phyloP scores from a whole-genome alignment of 2,329 filamentous ascomycete genomes.

The Cytospora piceae region DNA sequence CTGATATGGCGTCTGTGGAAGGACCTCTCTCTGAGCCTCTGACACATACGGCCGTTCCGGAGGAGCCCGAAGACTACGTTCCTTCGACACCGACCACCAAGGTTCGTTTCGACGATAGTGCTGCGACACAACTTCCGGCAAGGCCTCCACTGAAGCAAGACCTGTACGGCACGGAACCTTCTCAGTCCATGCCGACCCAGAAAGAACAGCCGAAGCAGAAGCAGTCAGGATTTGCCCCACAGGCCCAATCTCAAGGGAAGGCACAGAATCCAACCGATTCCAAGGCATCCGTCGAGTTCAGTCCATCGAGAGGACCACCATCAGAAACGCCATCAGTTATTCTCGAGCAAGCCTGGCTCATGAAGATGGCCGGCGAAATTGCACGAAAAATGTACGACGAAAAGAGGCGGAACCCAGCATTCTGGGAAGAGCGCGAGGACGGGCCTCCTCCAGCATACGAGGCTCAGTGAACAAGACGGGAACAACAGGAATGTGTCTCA shows the following conservation, averaged over 20 bases:
- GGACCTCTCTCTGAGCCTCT: slow-evolving; percentile 66
- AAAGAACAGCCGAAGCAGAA: slow-evolving; percentile 13
- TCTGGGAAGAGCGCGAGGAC: slow-evolving; percentile 61
- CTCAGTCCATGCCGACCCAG: slow-evolving; percentile 32
- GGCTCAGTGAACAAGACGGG: slow-evolving; percentile 45
- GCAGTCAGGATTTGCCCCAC: slow-evolving; percentile 5
- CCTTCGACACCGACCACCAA: slow-evolving; percentile 42
- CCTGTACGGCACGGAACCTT: slow-evolving; percentile 38
- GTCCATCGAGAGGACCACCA: slow-evolving; percentile 40
- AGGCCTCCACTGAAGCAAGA: slow-evolving; percentile 42
- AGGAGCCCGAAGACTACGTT: slow-evolving; percentile 59
- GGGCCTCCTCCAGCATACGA: slow-evolving; percentile 66
- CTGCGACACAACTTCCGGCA: slow-evolving; percentile 37
- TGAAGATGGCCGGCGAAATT: slow-evolving; percentile 93
- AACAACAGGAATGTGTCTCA: neutral
- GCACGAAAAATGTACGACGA: slow-evolving; percentile 86
- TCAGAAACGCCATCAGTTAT: slow-evolving; percentile 63
- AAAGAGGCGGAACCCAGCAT: slow-evolving; percentile 62
- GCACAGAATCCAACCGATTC: slow-evolving; percentile 35
- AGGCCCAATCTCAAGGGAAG: slow-evolving; percentile 36
- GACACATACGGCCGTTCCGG: slow-evolving; percentile 59
- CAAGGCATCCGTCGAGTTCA: slow-evolving; percentile 39
- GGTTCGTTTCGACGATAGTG: slow-evolving; percentile 45
- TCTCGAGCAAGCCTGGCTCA: slow-evolving; percentile 82
- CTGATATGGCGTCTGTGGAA: slow-evolving; percentile 59